These are phyloP conservation scores for Boletus semigastroideus DNA, from an alignment of 1,284 basidiomycete genomes.

Conservation along the genomic window DNA sequence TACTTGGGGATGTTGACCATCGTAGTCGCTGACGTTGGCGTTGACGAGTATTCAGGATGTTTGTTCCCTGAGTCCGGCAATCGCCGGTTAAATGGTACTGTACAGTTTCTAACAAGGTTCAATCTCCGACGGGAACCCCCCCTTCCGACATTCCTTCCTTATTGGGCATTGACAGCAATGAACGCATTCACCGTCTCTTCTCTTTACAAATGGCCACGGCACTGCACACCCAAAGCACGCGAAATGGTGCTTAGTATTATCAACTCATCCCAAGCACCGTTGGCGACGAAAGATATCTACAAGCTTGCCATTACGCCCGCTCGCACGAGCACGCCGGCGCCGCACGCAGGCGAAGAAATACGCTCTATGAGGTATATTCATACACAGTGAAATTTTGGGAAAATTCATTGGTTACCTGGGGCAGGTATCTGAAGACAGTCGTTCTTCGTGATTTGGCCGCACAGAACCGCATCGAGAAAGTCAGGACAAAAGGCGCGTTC, in stretches of 20 bases:
- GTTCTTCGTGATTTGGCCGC: constrained; percentile 50
- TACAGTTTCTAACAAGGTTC: constrained; percentile 28
- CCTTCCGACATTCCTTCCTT: too few relatives aligned
- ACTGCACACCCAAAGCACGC: constrained; percentile 28
- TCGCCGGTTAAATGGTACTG: constrained; percentile 27
- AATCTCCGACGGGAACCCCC: constrained; percentile 11
- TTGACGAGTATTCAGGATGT: constrained; percentile 13
- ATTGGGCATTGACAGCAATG: constrained; percentile 7
- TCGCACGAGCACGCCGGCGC: constrained; percentile 25
- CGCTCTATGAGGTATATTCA: constrained; percentile 48
- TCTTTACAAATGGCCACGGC: constrained; percentile 26
- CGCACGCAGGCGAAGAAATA: constrained; percentile 45
- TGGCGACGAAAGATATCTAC: constrained; percentile 33
- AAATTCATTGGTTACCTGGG: neutral
- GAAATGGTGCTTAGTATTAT: constrained; percentile 22
- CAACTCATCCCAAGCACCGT: constrained; percentile 21
- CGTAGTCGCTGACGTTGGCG: constrained; percentile 37
- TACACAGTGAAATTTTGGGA: too few relatives aligned
- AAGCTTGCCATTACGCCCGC: constrained; percentile 17
- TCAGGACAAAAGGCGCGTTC: constrained; percentile 35
- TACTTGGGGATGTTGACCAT: constrained; percentile 94
- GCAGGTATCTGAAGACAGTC: constrained; percentile 58
- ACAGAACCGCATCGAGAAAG: constrained; percentile 43
- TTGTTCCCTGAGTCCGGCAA: constrained; percentile 20
- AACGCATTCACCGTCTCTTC: constrained; percentile 19